These are phyloP conservation scores for Hura crepitans DNA, from an alignment of 441 rosid species.

Conservation along the genomic window DNA sequence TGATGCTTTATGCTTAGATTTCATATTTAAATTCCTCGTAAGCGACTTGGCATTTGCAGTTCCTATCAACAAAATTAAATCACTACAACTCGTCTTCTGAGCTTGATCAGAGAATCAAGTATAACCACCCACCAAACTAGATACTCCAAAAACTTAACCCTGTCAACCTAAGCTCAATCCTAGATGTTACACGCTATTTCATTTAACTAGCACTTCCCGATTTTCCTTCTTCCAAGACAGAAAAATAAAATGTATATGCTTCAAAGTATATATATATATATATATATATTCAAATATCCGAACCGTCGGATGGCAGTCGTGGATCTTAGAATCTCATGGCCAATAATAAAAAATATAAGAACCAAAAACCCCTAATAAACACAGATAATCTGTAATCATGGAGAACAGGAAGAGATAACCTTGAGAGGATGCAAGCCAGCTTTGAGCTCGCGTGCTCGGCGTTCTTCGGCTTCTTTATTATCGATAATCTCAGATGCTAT, in stretches of 20 bases:
- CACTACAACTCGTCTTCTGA: neutral
- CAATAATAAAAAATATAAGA: neutral
- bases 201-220: neutral
- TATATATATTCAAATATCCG: neutral
- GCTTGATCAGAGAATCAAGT: neutral
- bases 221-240: neutral
- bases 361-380: neutral
- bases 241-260: neutral
- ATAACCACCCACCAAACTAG: neutral
- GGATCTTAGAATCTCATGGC: neutral
- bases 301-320: neutral
- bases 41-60: neutral
- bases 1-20: neutral
- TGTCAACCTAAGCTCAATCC: neutral
- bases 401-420: conserved; percentile 35
- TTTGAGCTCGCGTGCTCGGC: conserved; percentile 74
- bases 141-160: too few relatives aligned
- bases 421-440: conserved; percentile 86
- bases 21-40: neutral
- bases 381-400: neutral
- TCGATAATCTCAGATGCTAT: conserved; percentile 26
- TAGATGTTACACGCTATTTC: neutral
- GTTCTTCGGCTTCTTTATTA: conserved; percentile 53
- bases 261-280: neutral
- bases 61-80: neutral